Evolutionary conservation across 2,329 filamentous ascomycete species (phyloP), one percentile per base, ranked within the genome.

Genomic region (Ceratocystis smalleyi): DNA sequence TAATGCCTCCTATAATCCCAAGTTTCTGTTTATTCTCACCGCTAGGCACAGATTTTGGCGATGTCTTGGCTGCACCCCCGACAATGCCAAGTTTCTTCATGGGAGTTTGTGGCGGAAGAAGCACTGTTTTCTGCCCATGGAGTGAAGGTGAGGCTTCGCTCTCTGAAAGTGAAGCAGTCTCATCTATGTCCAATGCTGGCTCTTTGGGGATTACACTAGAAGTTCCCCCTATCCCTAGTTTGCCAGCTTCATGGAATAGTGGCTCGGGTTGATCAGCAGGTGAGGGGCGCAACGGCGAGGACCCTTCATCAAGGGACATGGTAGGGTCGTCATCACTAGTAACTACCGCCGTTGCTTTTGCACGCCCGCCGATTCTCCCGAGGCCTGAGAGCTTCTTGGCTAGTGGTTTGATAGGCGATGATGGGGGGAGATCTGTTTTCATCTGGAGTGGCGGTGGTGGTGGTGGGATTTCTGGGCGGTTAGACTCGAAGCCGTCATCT

Each of bases 401-500:
- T 3, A 51, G 49, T 10, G n/a, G 15, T 22, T 63, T 61, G 1
- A 45, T 24, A 19, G 62, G 62, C 24, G 51, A 43, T 24, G 62
- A 59, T n/a, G 49, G 45, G 8, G 43, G 30, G 12, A 19, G n/a
- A 19, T 63, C 15, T 8, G 7, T 24, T 17, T 30, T 61, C 19
- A 32, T 24, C 8, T 55, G 15, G 43, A 24, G 19, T n/a, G 51
- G 61, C 4, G 40, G 30, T 19, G 27, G 59, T n/a, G 51, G 61
- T 7, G 40, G 30, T 19, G 27, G 63, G 15, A 47, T 61, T 51
- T 35, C 32, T 19, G 59, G 63, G 5, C 45, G 57, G 4, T 54
- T 32, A 2, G 59, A 30, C n/a, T 66, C 62, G 22, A 66, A 66
- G 12, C 62, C 59, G 30, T 66, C 64, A 22, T 62, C 62, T 55